Evolutionary conservation across 1,284 basidiomycete species (phyloP).

Genomic region (Cryptococcus sp.): DNA sequence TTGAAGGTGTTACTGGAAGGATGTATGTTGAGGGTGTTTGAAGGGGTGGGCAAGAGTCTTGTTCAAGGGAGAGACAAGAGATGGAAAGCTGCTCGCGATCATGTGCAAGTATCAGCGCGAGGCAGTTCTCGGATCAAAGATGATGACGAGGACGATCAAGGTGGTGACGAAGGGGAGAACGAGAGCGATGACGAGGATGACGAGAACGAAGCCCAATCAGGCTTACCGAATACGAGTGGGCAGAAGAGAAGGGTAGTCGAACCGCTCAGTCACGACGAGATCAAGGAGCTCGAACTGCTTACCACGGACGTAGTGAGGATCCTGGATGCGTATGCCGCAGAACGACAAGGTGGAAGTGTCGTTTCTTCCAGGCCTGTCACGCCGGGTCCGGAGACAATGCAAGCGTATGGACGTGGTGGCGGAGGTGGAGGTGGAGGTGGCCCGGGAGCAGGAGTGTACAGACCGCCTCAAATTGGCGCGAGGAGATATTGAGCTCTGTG

Average conservation of each 20-base stretch:
- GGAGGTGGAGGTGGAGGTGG: slow-evolving; percentile 2
- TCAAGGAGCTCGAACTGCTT: slow-evolving; percentile 71
- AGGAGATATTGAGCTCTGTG: neutral
- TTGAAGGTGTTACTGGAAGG: slow-evolving; percentile 79
- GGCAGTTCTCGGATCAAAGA: slow-evolving; percentile 25
- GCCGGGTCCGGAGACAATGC: neutral
- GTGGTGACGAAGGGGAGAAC: slow-evolving; percentile 53
- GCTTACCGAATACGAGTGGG: neutral
- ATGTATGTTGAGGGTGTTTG: slow-evolving; percentile 87
- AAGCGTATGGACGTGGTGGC: neutral
- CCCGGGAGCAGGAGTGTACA: neutral
- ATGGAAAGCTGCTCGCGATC: slow-evolving; percentile 19
- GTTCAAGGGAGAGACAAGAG: slow-evolving; percentile 34
- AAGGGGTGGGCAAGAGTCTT: slow-evolving; percentile 65
- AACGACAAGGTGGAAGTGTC: slow-evolving; percentile 36
- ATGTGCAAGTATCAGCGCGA: slow-evolving; percentile 19
- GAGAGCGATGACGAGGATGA: slow-evolving; percentile 64
- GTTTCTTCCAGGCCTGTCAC: slow-evolving; percentile 10
- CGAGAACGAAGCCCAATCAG: slow-evolving; percentile 46
- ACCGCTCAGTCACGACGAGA: slow-evolving; percentile 64
- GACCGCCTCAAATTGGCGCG: slow-evolving; percentile 7
- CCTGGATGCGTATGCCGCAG: slow-evolving; percentile 54
- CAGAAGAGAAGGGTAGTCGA: slow-evolving; percentile 21
- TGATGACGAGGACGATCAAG: slow-evolving; percentile 12
- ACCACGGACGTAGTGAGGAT: slow-evolving; percentile 73